phyloP scores from a whole-genome alignment of 1,284 basidiomycete genomes.

The Ustilago shanxiensis region DNA sequence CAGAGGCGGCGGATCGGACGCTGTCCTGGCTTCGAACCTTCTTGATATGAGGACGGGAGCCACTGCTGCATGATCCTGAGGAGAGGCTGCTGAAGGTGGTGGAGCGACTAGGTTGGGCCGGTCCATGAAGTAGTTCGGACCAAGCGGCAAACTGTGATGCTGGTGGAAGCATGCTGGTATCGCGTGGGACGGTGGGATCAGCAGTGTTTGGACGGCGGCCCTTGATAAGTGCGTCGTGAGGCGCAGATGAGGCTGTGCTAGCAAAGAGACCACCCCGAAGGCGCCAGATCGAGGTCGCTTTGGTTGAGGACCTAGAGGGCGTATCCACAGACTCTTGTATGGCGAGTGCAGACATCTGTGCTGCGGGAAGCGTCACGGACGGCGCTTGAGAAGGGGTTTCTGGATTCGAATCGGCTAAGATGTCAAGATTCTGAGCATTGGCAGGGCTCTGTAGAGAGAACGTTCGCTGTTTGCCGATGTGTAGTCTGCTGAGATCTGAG shows the following conservation, averaged over 20 bases:
- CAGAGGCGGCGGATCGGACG: conserved; percentile 25
- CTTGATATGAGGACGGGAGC: conserved; percentile 24
- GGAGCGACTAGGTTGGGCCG: conserved; percentile 27
- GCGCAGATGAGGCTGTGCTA: background rate
- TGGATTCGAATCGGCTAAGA: background rate
- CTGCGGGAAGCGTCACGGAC: background rate
- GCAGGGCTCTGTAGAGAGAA: conserved; percentile 9
- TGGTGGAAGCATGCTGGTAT: conserved; percentile 7
- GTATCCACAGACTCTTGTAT: conserved; percentile 5
- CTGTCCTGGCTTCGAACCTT: conserved; percentile 44
- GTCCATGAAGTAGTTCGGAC: conserved; percentile 30
- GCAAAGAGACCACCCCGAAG: conserved; percentile 27
- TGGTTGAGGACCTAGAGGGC: conserved; percentile 11
- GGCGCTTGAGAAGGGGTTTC: background rate
- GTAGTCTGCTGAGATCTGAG: conserved; percentile 16
- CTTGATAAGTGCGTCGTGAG: background rate
- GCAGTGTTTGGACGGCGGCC: conserved; percentile 9
- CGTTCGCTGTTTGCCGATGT: conserved; percentile 3
- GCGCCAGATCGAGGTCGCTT: conserved; percentile 16
- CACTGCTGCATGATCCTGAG: conserved; percentile 27
- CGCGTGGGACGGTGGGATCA: background rate
- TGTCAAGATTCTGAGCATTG: conserved; percentile 6
- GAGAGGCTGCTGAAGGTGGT: conserved; percentile 48
- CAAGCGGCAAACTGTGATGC: conserved; percentile 41
- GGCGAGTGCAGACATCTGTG: conserved; percentile 24